phyloP scores from a whole-genome alignment of 2,329 filamentous ascomycete genomes.

The Didymella keratinophila region DNA sequence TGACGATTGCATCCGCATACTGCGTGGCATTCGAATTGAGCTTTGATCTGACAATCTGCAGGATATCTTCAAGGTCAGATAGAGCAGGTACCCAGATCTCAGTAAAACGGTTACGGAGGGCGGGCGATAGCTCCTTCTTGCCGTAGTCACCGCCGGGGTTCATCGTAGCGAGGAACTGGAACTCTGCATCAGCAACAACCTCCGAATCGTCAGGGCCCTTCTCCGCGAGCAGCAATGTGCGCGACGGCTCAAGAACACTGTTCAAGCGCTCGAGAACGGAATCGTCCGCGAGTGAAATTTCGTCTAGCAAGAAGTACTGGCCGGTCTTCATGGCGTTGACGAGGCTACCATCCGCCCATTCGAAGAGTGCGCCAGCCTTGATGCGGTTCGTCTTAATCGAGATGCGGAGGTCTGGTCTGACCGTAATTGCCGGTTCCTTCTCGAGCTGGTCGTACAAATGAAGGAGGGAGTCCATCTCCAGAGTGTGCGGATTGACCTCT shows the following conservation, averaged over 20 bases:
- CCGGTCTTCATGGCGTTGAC: constrained; percentile 93
- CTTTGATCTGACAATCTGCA: constrained; percentile 85
- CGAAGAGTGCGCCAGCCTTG: constrained; percentile 85
- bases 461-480: constrained; percentile 59
- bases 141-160: constrained; percentile 98
- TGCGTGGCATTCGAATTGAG: constrained; percentile 64
- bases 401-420: constrained; percentile 55
- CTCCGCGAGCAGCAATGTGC: constrained; percentile 88
- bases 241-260: constrained; percentile 89
- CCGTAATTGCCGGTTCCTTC: constrained; percentile 52
- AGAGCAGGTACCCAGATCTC: constrained; percentile 97
- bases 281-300: constrained; percentile 97
- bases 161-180: constrained; percentile 98
- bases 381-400: constrained; percentile 59
- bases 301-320: constrained; percentile 91
- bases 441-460: constrained; percentile 65
- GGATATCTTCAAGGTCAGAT: constrained; percentile 82
- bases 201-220: constrained; percentile 88
- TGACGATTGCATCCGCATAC: constrained; percentile 75
- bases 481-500: constrained; percentile 20
- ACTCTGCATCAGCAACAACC: constrained; percentile 76
- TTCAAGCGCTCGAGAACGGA: constrained; percentile 96
- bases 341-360: constrained; percentile 94
- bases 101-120: constrained; percentile 93
- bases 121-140: constrained; percentile 95